Base-by-base conservation (phyloP, 1,139 yeast genomes). In the Blastobotrys niveus region DNA sequence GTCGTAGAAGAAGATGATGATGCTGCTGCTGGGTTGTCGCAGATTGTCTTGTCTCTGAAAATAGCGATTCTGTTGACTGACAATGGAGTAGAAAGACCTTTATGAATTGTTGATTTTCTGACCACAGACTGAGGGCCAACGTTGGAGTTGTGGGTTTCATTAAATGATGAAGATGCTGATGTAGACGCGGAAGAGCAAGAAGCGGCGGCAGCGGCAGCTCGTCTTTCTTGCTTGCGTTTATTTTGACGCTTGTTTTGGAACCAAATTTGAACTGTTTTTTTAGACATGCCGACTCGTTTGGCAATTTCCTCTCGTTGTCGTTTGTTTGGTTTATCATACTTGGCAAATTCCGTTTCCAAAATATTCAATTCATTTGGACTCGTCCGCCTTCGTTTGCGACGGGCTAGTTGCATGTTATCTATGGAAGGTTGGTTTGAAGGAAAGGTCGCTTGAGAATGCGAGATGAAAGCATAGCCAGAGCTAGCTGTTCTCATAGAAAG, bases 181-280 rank as follows among this genome's bases (percentile, higher is more conserved):
- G n/a, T n/a, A n/a, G n/a, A n/a, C n/a, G n/a, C n/a, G n/a, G n/a
- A n/a, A n/a, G n/a, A n/a, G n/a, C n/a, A n/a, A n/a, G n/a, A n/a
- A n/a, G n/a, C n/a, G n/a, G n/a, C n/a, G n/a, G n/a, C n/a, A n/a
- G n/a, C n/a, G n/a, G 27, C 27, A n/a, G n/a, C 31, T 30, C 40
- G 33, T 37, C 38, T 42, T 14, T 37, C 40, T 34, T 42, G 75
- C 56, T 78, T 80, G 53, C 93, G 78, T 53, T 80, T 66, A 35
- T 88, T 76, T 67, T 91, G 98, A 64, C 98, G 79, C 63, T 80
- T 84, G 66, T 91, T 91, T 66, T 91, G 98, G 66, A 91, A 91
- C 98, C 98, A 91, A 52, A 91, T 87, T 67, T 91, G 97, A 25
- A 91, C 95, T 1, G 96, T 95, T 63, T 88, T 88, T 63, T 88